Base-by-base conservation (phyloP, 257 asterid genomes). In the Solanum sitiens region DNA sequence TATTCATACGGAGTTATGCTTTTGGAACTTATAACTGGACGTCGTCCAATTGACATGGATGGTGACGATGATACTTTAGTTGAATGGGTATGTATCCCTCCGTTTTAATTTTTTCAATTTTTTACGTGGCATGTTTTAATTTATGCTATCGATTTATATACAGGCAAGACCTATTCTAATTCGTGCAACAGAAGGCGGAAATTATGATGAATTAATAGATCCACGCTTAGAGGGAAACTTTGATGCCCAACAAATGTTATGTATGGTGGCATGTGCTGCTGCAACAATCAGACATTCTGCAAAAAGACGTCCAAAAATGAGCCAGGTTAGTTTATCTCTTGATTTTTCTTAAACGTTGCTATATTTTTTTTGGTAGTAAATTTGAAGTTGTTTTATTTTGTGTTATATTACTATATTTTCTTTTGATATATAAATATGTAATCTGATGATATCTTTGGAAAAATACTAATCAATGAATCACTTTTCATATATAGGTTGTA, bases 1-100 rank as follows among this genome's bases (percentile, higher is more conserved):
- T 96, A 93, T 89, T 96, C 99, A 2, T 96, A 89, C 25, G 99
- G 99, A 9, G 90, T 96, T 50, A 90, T 96, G 97, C 94, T 96
- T 50, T 83, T 96, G 87, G 99, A 96, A 89, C 92, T 96, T 3
- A 93, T 96, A 72, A 96, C 98, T 0, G 99, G 99, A 85, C 91
- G 92, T 14, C 94, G 94, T 18, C 99, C 99, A 0, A 73, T 94
- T 7, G 98, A 94, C 75, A 87, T 95, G 45, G 86, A 37, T 12
- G 90, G 92, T 27, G 98, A 94, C 1, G 99, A 95, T 1, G 98
- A 96, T 37, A 91, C 92, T 89, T 91, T 96, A 87, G 96, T 94
- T 67, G 99, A 96, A 65, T 96, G 99, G 99, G 99, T 96, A 93
- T 25, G 35, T 30, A 20, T 2, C 2, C 12, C 0, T 68, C 9